A percentile compares a stretch with the other conserved stretches of the same genome.
Conservation (phyloP, 345 rosid genomes). For the Cardamine resedifolia region DNA sequence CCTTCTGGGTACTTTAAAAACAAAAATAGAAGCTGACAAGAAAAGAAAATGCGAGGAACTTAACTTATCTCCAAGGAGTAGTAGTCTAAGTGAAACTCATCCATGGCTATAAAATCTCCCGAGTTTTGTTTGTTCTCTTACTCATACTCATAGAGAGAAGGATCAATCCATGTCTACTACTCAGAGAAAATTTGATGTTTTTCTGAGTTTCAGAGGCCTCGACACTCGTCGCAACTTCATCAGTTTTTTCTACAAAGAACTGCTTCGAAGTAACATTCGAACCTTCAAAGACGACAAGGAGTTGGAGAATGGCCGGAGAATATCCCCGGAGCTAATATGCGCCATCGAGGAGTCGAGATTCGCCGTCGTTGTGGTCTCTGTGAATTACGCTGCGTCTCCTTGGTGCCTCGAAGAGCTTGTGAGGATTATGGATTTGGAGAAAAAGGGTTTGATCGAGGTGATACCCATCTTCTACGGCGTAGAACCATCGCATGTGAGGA, state of each 20-base stretch:
- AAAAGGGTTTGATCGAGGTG: neutral
- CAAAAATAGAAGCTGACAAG: neutral
- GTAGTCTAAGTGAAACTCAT: neutral
- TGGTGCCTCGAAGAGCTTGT: slow-evolving; percentile 38
- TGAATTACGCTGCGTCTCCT: slow-evolving; percentile 25
- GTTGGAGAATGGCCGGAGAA: slow-evolving; percentile 18
- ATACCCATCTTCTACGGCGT: slow-evolving; percentile 37
- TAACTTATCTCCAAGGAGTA: neutral
- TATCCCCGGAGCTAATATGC: slow-evolving; percentile 15
- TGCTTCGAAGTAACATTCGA: neutral
- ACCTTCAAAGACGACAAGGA: slow-evolving; percentile 37
- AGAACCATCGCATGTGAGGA: slow-evolving; percentile 3
- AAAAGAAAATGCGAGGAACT: neutral
- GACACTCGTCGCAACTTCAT: slow-evolving; percentile 36
- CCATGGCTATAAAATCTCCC: neutral
- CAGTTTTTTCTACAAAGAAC: slow-evolving; percentile 29
- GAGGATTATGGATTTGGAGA: slow-evolving; percentile 22
- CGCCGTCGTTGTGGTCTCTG: slow-evolving; percentile 36
- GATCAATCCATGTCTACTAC: neutral
- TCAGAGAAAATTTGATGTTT: slow-evolving; percentile 10
- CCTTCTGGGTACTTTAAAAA: neutral
- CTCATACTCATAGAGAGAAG: neutral
- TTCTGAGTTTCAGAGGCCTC: slow-evolving; percentile 38
- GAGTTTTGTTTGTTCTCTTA: neutral
- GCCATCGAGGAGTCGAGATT: slow-evolving; percentile 34